These are phyloP conservation scores for Lathyrus sativus DNA, from an alignment of 306 rosid genomes.

Conservation along the genomic window DNA sequence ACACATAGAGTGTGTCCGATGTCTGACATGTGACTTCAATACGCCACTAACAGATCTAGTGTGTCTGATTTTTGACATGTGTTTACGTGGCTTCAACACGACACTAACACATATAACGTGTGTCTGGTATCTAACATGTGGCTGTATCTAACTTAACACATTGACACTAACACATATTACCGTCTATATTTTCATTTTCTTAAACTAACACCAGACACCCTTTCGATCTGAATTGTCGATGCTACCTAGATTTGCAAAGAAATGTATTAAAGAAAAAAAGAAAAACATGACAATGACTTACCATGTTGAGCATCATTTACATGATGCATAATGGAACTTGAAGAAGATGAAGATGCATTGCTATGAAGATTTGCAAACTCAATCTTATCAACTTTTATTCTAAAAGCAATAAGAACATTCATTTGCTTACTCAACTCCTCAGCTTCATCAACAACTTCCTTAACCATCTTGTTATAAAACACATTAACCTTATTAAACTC, in stretches of 20 bases:
- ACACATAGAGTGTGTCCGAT: too few species aligned
- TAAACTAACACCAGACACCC: neutral
- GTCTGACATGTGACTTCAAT: too few species aligned
- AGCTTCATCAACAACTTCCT: slow-evolving; percentile 58
- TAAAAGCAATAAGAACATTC: slow-evolving; percentile 67
- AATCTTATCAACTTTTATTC: slow-evolving; percentile 61
- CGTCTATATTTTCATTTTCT: neutral
- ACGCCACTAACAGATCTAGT: too few species aligned
- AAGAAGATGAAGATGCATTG: slow-evolving; percentile 30
- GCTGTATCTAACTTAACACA: neutral
- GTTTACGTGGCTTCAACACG: too few species aligned
- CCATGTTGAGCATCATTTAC: slow-evolving; percentile 39
- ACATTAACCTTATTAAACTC: slow-evolving; percentile 72
- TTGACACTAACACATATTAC: neutral
- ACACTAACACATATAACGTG: too few species aligned
- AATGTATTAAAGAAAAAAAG: neutral
- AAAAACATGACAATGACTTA: slow-evolving; percentile 32
- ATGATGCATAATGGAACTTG: slow-evolving; percentile 30
- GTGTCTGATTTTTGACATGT: too few species aligned
- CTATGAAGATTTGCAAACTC: slow-evolving; percentile 32
- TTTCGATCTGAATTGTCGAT: neutral
- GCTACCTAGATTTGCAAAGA: neutral
- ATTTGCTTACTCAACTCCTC: slow-evolving; percentile 74
- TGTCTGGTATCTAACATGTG: too few species aligned
- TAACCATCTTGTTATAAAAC: slow-evolving; percentile 61